Percentiles rank a stretch among this genome's conserved stretches.
Conservation (phyloP, 495 filamentous ascomycete genomes). For the Aspergillus kassunensis region DNA sequence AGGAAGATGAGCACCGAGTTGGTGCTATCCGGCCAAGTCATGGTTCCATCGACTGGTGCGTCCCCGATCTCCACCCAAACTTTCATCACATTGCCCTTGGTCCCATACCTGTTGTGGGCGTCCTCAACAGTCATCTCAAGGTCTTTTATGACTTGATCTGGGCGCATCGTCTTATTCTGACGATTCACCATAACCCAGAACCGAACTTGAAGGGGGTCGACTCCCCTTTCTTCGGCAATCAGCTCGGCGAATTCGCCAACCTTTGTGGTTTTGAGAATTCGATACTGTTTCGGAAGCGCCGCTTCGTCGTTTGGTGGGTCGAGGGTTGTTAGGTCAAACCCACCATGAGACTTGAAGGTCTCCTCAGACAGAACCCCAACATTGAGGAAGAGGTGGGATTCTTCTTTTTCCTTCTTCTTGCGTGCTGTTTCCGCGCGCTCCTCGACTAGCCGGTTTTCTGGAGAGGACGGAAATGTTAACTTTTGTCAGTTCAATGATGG, state of each 20-base stretch:
- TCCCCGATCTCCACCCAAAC: slow-evolving; percentile 81
- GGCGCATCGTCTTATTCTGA: slow-evolving; percentile 93
- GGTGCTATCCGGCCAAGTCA: slow-evolving; percentile 63
- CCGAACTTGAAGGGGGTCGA: slow-evolving; percentile 59
- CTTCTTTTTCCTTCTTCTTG: slow-evolving; percentile 79
- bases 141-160: slow-evolving; percentile 79
- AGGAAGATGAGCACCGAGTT: slow-evolving; percentile 79
- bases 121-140: slow-evolving; percentile 79
- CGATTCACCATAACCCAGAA: slow-evolving; percentile 98
- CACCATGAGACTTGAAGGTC: slow-evolving; percentile 73
- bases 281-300: slow-evolving; percentile 55
- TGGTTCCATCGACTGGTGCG: slow-evolving; percentile 59
- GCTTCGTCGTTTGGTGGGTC: slow-evolving; percentile 64
- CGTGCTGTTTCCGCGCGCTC: slow-evolving; percentile 72
- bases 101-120: slow-evolving; percentile 62
- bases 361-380: slow-evolving; percentile 75
- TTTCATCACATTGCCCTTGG: slow-evolving; percentile 68
- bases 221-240: slow-evolving; percentile 63
- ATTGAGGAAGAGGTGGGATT: slow-evolving; percentile 85
- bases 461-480: slow-evolving; percentile 25
- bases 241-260: slow-evolving; percentile 66
- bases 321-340: slow-evolving; percentile 77
- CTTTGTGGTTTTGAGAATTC: slow-evolving; percentile 66
- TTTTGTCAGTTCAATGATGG: too few relatives aligned
- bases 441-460: slow-evolving; percentile 69